Percentiles rank a stretch among this genome's conserved stretches.
Conservation (phyloP, 805 yeast species). For the Yamadazyma kitorensis region DNA sequence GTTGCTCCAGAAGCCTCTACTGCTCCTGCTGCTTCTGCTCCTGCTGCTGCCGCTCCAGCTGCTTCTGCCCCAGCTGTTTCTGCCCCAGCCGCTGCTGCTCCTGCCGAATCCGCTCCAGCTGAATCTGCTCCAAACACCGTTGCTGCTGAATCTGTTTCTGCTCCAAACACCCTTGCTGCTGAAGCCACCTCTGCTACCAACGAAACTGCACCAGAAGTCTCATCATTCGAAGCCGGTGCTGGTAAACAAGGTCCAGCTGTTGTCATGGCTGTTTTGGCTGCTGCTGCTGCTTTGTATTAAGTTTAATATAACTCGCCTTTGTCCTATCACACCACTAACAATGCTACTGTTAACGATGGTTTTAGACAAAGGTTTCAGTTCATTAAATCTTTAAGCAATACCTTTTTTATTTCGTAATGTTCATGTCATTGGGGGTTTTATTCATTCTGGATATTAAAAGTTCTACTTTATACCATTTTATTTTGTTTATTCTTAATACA, state of each 20-base stretch:
- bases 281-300: constrained; percentile 26
- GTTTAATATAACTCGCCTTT: no score
- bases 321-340: no score
- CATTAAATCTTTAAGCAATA: no score
- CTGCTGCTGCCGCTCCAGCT: constrained; percentile 4
- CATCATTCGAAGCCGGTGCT: constrained; percentile 17
- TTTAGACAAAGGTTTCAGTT: no score
- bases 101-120: constrained; percentile 10
- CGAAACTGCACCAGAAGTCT: constrained; percentile 9
- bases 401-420: constrained; percentile 7
- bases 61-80: constrained; percentile 11
- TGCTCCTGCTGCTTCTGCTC: constrained; percentile 10
- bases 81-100: constrained; percentile 12
- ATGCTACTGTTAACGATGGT: no score
- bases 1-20: constrained; percentile 9
- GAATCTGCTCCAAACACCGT: constrained; percentile 13
- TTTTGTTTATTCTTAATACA: constrained; percentile 6
- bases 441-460: constrained; percentile 7
- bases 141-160: constrained; percentile 11
- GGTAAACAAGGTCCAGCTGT: constrained; percentile 15
- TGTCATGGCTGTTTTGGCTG: constrained; percentile 11
- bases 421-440: constrained; percentile 5
- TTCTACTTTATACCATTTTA: constrained; percentile 4
- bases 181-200: constrained; percentile 10
- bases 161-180: constrained; percentile 12